Evolutionary conservation across 768 basidiomycete genomes (phyloP).

Genomic region (Obba rivulosa): DNA sequence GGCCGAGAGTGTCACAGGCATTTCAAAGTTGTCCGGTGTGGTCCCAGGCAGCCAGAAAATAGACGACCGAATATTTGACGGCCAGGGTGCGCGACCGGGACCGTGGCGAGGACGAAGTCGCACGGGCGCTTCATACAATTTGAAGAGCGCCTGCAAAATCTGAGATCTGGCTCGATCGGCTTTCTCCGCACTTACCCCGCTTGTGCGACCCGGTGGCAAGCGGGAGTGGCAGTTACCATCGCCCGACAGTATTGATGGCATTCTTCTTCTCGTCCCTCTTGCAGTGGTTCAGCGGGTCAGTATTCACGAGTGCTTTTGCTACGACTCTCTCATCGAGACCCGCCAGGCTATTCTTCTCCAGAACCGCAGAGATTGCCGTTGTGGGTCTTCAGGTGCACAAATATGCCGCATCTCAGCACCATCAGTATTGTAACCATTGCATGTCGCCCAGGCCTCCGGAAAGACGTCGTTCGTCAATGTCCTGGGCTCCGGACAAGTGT

Average conservation of each 20-base stretch:
- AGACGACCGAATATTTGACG: too few relatives aligned
- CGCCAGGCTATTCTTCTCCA: constrained; percentile 82
- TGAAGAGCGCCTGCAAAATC: too few relatives aligned
- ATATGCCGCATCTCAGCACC: background rate
- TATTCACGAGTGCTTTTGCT: too few relatives aligned
- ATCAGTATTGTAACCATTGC: background rate
- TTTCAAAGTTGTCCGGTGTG: too few relatives aligned
- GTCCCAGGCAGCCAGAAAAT: too few relatives aligned
- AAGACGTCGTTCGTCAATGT: constrained; percentile 95
- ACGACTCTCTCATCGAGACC: too few relatives aligned
- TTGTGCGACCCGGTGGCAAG: background rate
- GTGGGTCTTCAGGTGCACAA: constrained; percentile 74
- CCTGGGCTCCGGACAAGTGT: constrained; percentile 77
- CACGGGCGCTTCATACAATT: too few relatives aligned
- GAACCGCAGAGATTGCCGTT: constrained; percentile 84
- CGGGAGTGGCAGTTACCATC: background rate
- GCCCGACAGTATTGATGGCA: constrained; percentile 10
- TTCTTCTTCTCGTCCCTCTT: constrained; percentile 46
- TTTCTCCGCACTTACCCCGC: background rate
- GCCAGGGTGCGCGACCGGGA: too few relatives aligned
- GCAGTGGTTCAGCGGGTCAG: constrained; percentile 52
- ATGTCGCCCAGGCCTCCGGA: constrained; percentile 67
- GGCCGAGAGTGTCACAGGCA: too few relatives aligned
- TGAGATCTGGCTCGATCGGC: too few relatives aligned
- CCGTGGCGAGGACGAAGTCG: too few relatives aligned